Evolutionary conservation across 495 filamentous ascomycete species (phyloP).

Genomic region (Zalerion maritima): DNA sequence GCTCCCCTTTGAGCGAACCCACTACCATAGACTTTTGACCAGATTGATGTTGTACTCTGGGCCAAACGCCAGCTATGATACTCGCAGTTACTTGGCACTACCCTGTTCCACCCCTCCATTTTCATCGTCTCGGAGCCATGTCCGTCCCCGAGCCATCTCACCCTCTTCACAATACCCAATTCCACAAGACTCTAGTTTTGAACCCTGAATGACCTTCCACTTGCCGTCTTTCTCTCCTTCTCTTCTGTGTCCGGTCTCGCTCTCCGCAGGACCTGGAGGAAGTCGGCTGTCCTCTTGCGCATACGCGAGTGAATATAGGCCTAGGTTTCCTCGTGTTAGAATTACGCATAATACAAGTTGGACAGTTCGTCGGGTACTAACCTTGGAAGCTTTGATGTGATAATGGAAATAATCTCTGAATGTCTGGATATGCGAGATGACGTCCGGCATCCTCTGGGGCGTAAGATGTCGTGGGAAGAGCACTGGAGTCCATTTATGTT

Average conservation of each 20-base stretch:
- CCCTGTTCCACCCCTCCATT: too few relatives aligned
- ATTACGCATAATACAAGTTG: slow-evolving; percentile 3
- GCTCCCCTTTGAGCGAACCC: too few relatives aligned
- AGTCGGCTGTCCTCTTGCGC: slow-evolving; percentile 92
- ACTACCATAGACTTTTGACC: too few relatives aligned
- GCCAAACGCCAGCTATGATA: too few relatives aligned
- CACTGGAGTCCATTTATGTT: slow-evolving; percentile 45
- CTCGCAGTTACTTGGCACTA: too few relatives aligned
- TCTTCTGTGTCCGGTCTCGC: slow-evolving; percentile 89
- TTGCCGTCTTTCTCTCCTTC: slow-evolving; percentile 95
- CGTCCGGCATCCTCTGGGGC: slow-evolving; percentile 74
- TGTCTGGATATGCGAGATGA: slow-evolving; percentile 97
- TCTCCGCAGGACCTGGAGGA: slow-evolving; percentile 89
- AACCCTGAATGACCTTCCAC: slow-evolving; percentile 83
- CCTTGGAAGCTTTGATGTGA: slow-evolving; percentile 98
- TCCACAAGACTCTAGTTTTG: too few relatives aligned
- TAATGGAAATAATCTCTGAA: slow-evolving; percentile 99
- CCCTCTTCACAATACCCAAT: too few relatives aligned
- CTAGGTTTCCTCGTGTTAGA: slow-evolving; percentile 22
- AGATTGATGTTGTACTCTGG: too few relatives aligned
- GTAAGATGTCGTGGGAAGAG: slow-evolving; percentile 93
- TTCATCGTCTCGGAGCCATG: too few relatives aligned
- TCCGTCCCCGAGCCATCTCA: too few relatives aligned
- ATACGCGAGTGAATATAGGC: slow-evolving; percentile 98
- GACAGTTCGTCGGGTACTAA: slow-evolving; percentile 15